A percentile compares a stretch with the other conserved stretches of the same genome.
Evolutionary conservation across 73 alveolate species (phyloP).

Genomic region (Paramecium octaurelia): DNA sequence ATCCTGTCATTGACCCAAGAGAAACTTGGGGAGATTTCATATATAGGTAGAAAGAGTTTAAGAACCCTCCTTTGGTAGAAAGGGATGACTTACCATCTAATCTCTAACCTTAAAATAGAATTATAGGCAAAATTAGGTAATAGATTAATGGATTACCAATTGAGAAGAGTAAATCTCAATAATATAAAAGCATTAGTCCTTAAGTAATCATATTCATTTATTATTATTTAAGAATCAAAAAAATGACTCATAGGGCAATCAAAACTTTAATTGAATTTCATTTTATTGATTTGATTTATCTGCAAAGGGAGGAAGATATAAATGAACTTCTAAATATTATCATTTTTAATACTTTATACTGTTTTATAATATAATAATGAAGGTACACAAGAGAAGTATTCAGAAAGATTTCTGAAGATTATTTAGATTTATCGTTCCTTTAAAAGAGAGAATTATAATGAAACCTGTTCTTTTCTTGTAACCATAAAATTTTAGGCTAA

Average conservation of each 20-base stretch:
- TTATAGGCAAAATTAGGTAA: constrained; percentile 45
- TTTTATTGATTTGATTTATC: background rate
- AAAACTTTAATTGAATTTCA: background rate
- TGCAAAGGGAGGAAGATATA: no score
- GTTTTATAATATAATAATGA: no score
- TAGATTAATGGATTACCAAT: constrained; percentile 39
- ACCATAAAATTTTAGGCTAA: no score
- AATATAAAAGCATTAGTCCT: background rate
- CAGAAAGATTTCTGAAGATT: no score
- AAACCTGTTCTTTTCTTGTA: no score
- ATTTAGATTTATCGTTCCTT: no score
- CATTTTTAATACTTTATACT: no score
- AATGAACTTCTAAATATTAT: no score
- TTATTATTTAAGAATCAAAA: background rate
- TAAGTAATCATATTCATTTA: background rate
- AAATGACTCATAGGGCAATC: background rate
- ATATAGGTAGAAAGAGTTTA: constrained; percentile 28
- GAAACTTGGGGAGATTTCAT: constrained; percentile 33
- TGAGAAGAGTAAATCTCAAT: background rate
- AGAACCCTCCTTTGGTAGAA: constrained; percentile 57
- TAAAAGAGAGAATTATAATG: no score
- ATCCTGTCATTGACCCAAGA: constrained; percentile 64
- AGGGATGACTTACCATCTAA: constrained; percentile 39
- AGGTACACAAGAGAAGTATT: no score
- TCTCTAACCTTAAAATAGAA: constrained; percentile 55